phyloP scores from a whole-genome alignment of 139 green algal species.

The Chlamydomonas urium region DNA sequence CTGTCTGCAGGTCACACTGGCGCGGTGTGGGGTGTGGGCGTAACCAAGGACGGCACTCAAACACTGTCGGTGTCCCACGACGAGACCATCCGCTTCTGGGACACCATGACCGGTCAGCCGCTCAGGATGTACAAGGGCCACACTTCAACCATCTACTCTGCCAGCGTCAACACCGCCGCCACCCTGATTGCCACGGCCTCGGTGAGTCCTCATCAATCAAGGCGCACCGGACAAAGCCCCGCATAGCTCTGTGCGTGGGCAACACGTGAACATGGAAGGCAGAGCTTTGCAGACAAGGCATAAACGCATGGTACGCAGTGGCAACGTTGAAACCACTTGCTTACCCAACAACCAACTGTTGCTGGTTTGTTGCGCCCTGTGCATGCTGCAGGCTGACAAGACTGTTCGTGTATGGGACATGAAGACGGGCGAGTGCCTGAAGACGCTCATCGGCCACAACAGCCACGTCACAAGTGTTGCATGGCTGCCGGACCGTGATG shows the following conservation, averaged over 20 bases:
- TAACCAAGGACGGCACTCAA: constrained; percentile 32
- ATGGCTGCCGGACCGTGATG: constrained; percentile 31
- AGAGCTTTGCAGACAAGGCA: too few species aligned
- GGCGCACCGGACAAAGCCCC: too few species aligned
- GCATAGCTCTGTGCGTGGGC: too few species aligned
- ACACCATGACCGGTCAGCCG: constrained; percentile 23
- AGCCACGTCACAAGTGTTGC: constrained; percentile 34
- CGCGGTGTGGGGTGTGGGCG: constrained; percentile 31
- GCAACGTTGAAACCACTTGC: too few species aligned
- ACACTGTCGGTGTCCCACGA: constrained; percentile 19
- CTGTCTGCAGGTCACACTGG: constrained; percentile 35
- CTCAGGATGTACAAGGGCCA: constrained; percentile 18
- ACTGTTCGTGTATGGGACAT: constrained; percentile 34
- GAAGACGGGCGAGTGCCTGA: constrained; percentile 20
- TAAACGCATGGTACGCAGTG: too few species aligned
- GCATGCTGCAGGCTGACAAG: constrained; percentile 29
- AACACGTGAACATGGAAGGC: too few species aligned
- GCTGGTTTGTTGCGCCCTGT: too few species aligned
- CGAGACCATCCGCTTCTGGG: constrained; percentile 43
- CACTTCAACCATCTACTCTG: constrained; percentile 43
- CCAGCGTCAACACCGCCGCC: constrained; percentile 17
- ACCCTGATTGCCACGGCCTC: constrained; percentile 34
- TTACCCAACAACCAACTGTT: too few species aligned
- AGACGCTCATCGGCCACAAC: constrained; percentile 33
- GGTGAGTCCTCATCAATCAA: not conserved